These are phyloP conservation scores for Jatropha curcas DNA, from an alignment of 345 rosid species.

Conservation along the genomic window DNA sequence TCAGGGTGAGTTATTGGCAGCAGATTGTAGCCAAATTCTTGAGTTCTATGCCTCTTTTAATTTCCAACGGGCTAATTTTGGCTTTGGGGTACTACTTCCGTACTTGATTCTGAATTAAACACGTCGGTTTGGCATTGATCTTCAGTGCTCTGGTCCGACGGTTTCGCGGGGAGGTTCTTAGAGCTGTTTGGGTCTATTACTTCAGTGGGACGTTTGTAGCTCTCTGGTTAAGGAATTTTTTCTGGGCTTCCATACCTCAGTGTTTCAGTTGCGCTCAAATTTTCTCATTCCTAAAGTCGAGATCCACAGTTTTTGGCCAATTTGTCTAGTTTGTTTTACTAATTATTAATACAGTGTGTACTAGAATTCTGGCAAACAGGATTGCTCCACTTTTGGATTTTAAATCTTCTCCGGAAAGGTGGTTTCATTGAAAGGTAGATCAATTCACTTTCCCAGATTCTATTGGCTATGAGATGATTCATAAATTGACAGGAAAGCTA, in stretches of 20 bases:
- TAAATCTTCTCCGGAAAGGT: background rate
- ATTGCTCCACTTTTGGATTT: background rate
- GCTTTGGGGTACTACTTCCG: background rate
- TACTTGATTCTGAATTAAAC: background rate
- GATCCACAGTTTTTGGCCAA: background rate
- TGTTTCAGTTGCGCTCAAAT: background rate
- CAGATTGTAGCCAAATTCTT: background rate
- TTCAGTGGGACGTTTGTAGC: background rate
- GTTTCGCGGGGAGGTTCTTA: background rate
- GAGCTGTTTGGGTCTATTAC: background rate
- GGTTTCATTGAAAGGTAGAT: background rate
- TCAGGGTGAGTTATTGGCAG: background rate
- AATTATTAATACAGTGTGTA: background rate
- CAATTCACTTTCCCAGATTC: background rate
- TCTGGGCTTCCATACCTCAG: background rate
- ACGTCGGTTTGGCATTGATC: background rate
- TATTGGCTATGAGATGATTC: background rate
- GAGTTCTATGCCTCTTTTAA: background rate
- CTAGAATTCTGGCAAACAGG: background rate
- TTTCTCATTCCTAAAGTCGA: background rate
- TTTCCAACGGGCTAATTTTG: background rate
- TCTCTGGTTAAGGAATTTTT: background rate
- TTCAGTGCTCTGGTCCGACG: background rate
- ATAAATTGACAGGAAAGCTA: background rate
- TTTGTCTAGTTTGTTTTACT: background rate